Base-by-base conservation (phyloP, 495 filamentous ascomycete genomes). In the Penicillium daleae region DNA sequence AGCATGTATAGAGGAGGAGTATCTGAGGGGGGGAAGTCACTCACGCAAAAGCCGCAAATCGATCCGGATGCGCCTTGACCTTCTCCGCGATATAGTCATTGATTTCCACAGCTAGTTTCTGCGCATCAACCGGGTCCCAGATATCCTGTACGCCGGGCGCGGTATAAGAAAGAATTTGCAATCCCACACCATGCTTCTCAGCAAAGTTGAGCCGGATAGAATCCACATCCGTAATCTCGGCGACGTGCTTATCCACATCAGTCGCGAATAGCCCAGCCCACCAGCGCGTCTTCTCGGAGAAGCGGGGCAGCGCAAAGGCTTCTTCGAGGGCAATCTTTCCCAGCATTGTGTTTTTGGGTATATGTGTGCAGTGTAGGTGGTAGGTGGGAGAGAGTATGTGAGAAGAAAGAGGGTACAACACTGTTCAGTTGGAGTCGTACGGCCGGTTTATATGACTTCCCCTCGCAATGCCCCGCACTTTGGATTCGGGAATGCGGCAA, bases 81-180 rank as follows among this genome's bases (percentile, higher is more conserved):
- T 83, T 71, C 46, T 73, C 78, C 0, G 80, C 81, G 24, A 89
- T 79, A 61, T 83, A 86, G 68, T 88, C 82, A 65, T 89, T 89
- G 24, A 82, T 82, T 50, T 83, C 77, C 3, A 73, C 69, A 0
- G 82, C 82, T 0, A 82, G 69, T 0, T 72, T 72, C 29, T 81
- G 76, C 10, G 79, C 79, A 55, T 80, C 78, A n/a, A 63, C 73
- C 1, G 76, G 68, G 32, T 81, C 77, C 75, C 76, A 76, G 51
- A 85, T 80, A 65, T 85, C 86, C 64, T 89, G 86, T 0, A 82
- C 75, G 24, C 87, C 86, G 0, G 86, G 83, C 0, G 83, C 83
- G 2, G 42, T 46, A 24, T 46, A 46, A 9, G 42, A 46, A 9
- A 46, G 42, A 46, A 88, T 82, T 64, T 83, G 86, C 68, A 85